A percentile compares a stretch with the other conserved stretches of the same genome.
phyloP scores from a whole-genome alignment of 2,329 filamentous ascomycete species.

The Xenosphaeropsis pyriputrescens region DNA sequence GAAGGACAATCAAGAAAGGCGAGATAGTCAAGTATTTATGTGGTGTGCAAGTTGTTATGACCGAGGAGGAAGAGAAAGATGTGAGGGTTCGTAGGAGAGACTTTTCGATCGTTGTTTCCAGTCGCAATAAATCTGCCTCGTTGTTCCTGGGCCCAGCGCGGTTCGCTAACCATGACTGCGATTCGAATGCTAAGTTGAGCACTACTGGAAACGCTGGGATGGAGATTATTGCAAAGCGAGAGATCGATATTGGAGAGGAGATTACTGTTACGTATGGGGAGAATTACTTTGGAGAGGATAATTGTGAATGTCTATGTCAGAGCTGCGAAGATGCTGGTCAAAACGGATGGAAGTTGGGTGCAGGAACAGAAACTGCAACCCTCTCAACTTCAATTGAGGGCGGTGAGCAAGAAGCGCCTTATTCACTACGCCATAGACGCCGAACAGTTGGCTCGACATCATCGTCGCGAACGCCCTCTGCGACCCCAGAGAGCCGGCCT shows the following conservation, averaged over 20 bases:
- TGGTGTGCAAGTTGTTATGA: constrained; percentile 86
- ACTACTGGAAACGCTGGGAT: constrained; percentile 78
- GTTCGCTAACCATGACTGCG: constrained; percentile 95
- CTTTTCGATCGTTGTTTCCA: constrained; percentile 93
- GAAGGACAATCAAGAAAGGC: constrained; percentile 63
- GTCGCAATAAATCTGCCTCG: constrained; percentile 77
- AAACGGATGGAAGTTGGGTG: constrained; percentile 68
- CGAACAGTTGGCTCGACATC: constrained; percentile 28
- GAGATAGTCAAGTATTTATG: constrained; percentile 83
- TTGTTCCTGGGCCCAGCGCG: constrained; percentile 90
- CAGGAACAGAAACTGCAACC: constrained; percentile 17
- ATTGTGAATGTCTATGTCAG: constrained; percentile 84
- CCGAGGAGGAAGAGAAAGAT: constrained; percentile 75
- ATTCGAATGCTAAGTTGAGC: constrained; percentile 76
- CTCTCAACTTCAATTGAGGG: constrained; percentile 14
- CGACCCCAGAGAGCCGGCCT: constrained; percentile 29
- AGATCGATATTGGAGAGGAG: constrained; percentile 80
- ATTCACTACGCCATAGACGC: constrained; percentile 36
- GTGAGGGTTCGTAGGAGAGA: constrained; percentile 75
- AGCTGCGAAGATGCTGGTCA: constrained; percentile 63
- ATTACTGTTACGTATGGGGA: constrained; percentile 95
- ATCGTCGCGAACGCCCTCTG: constrained; percentile 40
- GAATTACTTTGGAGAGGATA: constrained; percentile 88
- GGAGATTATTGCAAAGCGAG: constrained; percentile 70
- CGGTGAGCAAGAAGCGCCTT: constrained; percentile 21